Evolutionary conservation across 805 yeast species (phyloP).

Genomic region (Candida anglica): DNA sequence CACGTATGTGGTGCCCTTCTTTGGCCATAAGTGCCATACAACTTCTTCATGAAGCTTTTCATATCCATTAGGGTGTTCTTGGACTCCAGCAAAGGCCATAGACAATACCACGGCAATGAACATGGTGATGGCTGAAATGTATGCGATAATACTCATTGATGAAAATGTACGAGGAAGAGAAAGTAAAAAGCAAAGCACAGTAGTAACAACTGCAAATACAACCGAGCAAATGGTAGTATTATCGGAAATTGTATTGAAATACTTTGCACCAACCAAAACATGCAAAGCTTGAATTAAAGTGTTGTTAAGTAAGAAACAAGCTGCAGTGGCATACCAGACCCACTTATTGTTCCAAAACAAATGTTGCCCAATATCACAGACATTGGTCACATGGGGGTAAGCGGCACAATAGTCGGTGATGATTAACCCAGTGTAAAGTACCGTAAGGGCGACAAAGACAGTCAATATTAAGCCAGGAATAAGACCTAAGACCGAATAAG

Average conservation of each 20-base stretch:
- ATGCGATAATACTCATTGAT: conserved; percentile 47
- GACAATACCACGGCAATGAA: conserved; percentile 51
- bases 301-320: conserved; percentile 51
- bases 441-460: conserved; percentile 45
- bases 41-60: conserved; percentile 32
- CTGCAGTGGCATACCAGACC: conserved; percentile 58
- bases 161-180: conserved; percentile 57
- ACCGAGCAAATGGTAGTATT: conserved; percentile 49
- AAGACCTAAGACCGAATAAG: conserved; percentile 55
- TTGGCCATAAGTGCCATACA: conserved; percentile 47
- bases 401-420: conserved; percentile 52
- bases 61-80: conserved; percentile 44
- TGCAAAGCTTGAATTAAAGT: conserved; percentile 57
- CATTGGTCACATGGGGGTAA: conserved; percentile 47
- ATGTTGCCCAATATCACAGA: conserved; percentile 58
- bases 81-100: conserved; percentile 51
- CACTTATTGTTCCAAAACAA: conserved; percentile 46
- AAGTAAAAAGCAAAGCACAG: conserved; percentile 45
- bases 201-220: conserved; percentile 47
- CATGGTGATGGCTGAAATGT: conserved; percentile 55
- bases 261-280: conserved; percentile 57
- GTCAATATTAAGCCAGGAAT: conserved; percentile 57
- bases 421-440: conserved; percentile 52
- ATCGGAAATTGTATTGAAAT: conserved; percentile 49
- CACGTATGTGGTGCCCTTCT: conserved; percentile 49